Evolutionary conservation across 768 basidiomycete species (phyloP), one percentile per base, ranked within the genome.

Genomic region (Lactifluus hygrophoroides): DNA sequence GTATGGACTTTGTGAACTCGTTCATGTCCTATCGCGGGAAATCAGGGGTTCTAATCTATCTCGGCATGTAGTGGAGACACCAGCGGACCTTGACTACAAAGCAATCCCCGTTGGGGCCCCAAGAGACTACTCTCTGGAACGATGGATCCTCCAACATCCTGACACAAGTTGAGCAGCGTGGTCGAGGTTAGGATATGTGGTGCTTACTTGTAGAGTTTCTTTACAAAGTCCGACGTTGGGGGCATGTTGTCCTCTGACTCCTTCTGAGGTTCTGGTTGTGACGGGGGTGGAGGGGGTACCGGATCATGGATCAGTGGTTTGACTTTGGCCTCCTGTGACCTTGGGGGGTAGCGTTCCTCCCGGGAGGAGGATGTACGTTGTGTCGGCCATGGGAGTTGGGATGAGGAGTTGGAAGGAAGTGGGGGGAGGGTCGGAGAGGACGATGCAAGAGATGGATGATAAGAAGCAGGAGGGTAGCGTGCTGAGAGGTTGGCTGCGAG

Each of bases 181-280:
- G 7, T 16, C 27, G 9, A 21, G 11, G 32, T 9, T 13, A 25
- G 46, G 21, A 19, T 35, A 17, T 38, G 25, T 47, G n/a, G 1
- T 16, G 73, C 80, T 60, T 44, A 93, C 92, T 88, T 90, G 86
- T 88, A 94, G 9, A 95, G 74, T 70, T 94, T 94, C 76, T 94
- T 94, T 64, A 94, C 92, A 69, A 95, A 95, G 72, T 94, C 92
- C 66, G 84, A 86, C 32, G 93, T 88, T n/a, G 86, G 82, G 1
- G 90, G 86, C 88, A 90, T 86, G 56, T 77, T 76, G 67, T 90
- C 89, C 58, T 90, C 89, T 3, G 56, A 49, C 32, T 60, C 65
- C 43, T 66, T 62, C 53, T 56, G 56, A 17, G 60, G 25, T 16
- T 62, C 63, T 17, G 54, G 43, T 28, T 52, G 52, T 56, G 61